Base-by-base conservation (phyloP, 495 filamentous ascomycete genomes). In the Neurospora cerealis region DNA sequence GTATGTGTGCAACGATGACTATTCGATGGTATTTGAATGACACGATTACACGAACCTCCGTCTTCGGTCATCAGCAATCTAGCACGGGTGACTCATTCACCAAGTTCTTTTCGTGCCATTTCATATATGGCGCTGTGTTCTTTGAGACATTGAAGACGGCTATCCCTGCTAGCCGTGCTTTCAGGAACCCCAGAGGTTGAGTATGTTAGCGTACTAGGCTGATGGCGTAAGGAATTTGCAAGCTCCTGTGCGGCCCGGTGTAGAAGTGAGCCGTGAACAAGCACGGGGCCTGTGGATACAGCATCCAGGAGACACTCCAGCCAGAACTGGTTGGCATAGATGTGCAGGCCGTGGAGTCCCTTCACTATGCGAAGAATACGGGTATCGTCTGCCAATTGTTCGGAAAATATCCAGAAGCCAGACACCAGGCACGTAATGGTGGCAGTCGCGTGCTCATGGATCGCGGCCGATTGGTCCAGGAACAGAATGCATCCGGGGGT, bases 361-460 rank as follows among this genome's bases (percentile, higher is more conserved):
- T 48, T 48, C 9, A 48, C 44, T 48, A 48, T 48, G n/a, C 19
- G 44, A 48, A 21, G 19, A 5, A 48, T 48, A 48, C 44, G 44
- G n/a, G 8, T 48, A 48, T 48, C 0, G 2, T 11, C 3, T 48
- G 44, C n/a, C 8, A 48, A 2, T 0, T 48, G 19, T 48, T 4
- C n/a, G 2, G 19, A 48, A 46, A 77, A 75, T 6, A 72, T 19
- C 3, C 70, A 32, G 13, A 76, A 39, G 1, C 73, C 78, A 7
- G 78, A 71, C 5, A 76, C 44, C 4, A 79, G 72, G 36, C 78
- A 80, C 0, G 72, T 70, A 2, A 78, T 5, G 13, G 76, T 39
- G 5, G 78, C 78, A 10, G 78, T 40, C 7, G 73, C 74, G 42
- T 79, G 74, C 34, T 79, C 76, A 38, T n/a, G 17, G 3, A 66